phyloP scores from a whole-genome alignment of 495 filamentous ascomycete species.

The Penicillium goetzii region DNA sequence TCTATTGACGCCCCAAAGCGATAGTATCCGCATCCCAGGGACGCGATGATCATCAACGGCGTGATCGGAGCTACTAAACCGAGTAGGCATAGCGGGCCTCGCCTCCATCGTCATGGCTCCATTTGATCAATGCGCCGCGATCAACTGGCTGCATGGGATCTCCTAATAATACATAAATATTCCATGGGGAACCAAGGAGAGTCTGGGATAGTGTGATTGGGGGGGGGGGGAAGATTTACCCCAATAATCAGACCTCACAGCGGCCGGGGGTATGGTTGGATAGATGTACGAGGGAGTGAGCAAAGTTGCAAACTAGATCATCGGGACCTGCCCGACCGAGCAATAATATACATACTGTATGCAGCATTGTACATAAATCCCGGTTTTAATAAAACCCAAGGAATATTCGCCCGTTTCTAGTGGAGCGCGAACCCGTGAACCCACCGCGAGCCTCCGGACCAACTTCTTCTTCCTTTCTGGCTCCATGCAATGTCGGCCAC shows the following conservation, averaged over 20 bases:
- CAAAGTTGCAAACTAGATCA: conserved; percentile 5
- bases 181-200: background rate
- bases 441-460: conserved; percentile 18
- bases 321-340: conserved; percentile 20
- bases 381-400: background rate
- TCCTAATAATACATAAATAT: background rate
- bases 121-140: background rate
- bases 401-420: conserved; percentile 2
- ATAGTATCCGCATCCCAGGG: conserved; percentile 1
- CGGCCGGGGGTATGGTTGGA: background rate
- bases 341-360: background rate
- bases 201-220: background rate
- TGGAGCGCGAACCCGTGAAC: background rate
- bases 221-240: background rate
- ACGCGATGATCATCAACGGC: conserved; percentile 6
- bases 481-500: conserved; percentile 30
- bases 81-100: conserved; percentile 1
- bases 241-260: conserved; percentile 2
- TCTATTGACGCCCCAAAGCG: conserved; percentile 2
- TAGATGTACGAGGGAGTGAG: background rate
- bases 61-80: conserved; percentile 4
- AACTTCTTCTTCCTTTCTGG: conserved; percentile 20
- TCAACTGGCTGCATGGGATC: conserved; percentile 2
- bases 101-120: conserved; percentile 2
- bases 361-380: background rate